Percentiles rank a stretch among this genome's conserved stretches.
Evolutionary conservation across 2,329 filamentous ascomycete species (phyloP).

Genomic region (Trichophyton simii): DNA sequence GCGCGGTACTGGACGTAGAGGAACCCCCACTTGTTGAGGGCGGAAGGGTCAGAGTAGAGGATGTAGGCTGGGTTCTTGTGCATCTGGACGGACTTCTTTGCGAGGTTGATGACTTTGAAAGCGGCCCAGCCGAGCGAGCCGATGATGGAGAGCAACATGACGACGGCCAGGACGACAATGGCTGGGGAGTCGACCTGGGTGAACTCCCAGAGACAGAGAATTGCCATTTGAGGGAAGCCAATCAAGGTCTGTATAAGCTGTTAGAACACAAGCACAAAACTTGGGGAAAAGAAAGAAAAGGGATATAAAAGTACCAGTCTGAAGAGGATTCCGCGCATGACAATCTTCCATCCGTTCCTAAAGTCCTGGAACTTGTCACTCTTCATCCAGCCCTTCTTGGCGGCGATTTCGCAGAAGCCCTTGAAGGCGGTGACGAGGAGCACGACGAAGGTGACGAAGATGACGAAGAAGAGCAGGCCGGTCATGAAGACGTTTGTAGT

Average conservation of each 20-base stretch:
- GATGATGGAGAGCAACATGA: conserved; percentile 74
- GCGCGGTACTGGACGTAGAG: conserved; percentile 95
- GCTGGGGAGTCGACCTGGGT: conserved; percentile 74
- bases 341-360: conserved; percentile 83
- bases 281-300: neutral
- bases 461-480: conserved; percentile 73
- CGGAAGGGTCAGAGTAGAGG: conserved; percentile 86
- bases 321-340: conserved; percentile 88
- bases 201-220: conserved; percentile 88
- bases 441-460: conserved; percentile 66
- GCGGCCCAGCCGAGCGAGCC: conserved; percentile 72
- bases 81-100: conserved; percentile 74
- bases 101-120: conserved; percentile 78
- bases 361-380: conserved; percentile 82
- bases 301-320: conserved; percentile 43
- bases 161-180: conserved; percentile 72
- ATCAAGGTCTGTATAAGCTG: conserved; percentile 52
- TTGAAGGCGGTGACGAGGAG: conserved; percentile 68
- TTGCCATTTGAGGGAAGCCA: conserved; percentile 80
- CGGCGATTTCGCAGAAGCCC: conserved; percentile 61
- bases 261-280: neutral
- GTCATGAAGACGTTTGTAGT: conserved; percentile 89
- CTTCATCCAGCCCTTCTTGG: conserved; percentile 66
- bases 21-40: conserved; percentile 96
- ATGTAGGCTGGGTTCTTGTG: conserved; percentile 97